Conservation (phyloP, 345 rosid species). For the Moricandia moricandioides region DNA sequence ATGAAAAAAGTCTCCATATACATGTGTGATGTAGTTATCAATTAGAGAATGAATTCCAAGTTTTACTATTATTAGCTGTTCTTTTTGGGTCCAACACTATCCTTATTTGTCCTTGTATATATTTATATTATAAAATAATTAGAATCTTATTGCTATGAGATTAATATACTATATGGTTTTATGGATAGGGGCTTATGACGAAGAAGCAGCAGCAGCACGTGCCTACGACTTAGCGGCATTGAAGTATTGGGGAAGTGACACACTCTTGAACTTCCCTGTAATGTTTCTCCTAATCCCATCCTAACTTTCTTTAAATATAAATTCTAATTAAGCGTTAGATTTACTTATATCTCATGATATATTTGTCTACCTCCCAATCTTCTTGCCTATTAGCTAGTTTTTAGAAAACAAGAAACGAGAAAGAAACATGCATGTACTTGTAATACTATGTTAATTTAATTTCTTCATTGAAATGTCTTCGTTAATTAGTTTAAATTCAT, state of each 20-base stretch:
- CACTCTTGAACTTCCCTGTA: slow-evolving; percentile 90
- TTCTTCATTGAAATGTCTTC: neutral
- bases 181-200: slow-evolving; percentile 80
- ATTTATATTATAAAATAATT: neutral
- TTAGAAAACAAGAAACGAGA: slow-evolving; percentile 11
- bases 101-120: neutral
- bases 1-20: slow-evolving; percentile 24
- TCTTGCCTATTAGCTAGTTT: slow-evolving; percentile 1
- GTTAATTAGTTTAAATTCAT: neutral
- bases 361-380: slow-evolving; percentile 8
- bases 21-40: slow-evolving; percentile 31
- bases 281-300: slow-evolving; percentile 12
- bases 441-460: neutral
- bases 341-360: slow-evolving; percentile 4
- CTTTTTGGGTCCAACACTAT: slow-evolving; percentile 21
- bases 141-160: neutral
- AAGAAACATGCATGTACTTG: neutral
- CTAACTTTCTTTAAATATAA: neutral
- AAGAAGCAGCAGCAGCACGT: slow-evolving; percentile 92
- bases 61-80: slow-evolving; percentile 18
- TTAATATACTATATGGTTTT: slow-evolving; percentile 6
- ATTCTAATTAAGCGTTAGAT: neutral
- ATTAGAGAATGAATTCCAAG: slow-evolving; percentile 18
- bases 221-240: slow-evolving; percentile 96
- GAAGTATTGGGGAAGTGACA: slow-evolving; percentile 87